These are phyloP conservation scores for Floccularia luteovirens DNA, from an alignment of 768 basidiomycete species.

Conservation along the genomic window DNA sequence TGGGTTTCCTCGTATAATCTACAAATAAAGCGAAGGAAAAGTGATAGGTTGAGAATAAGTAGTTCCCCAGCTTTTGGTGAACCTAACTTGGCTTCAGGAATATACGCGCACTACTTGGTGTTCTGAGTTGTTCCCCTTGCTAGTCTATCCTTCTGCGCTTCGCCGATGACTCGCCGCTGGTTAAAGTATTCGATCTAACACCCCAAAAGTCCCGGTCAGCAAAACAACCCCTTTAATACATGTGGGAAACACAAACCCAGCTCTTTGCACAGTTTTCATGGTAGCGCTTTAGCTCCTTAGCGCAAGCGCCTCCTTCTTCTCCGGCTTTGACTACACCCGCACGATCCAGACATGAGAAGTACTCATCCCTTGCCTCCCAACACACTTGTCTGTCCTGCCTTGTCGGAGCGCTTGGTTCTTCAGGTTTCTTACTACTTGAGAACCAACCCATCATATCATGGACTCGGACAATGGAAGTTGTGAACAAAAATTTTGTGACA, in stretches of 20 bases:
- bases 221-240: neutral
- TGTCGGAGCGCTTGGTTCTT: slow-evolving; percentile 33
- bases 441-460: slow-evolving; percentile 34
- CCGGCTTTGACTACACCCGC: slow-evolving; percentile 66
- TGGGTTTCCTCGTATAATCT: neutral
- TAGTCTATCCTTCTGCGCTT: slow-evolving; percentile 68
- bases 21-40: neutral
- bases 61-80: too few species aligned
- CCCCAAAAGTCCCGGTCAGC: neutral
- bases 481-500: neutral
- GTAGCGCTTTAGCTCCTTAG: slow-evolving; percentile 49
- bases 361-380: slow-evolving; percentile 80
- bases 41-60: too few species aligned
- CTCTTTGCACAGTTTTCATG: slow-evolving; percentile 76
- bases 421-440: slow-evolving; percentile 22
- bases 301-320: slow-evolving; percentile 57
- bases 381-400: slow-evolving; percentile 71
- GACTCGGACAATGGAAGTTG: too few species aligned
- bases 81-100: neutral
- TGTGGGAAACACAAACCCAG: slow-evolving; percentile 54
- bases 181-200: slow-evolving; percentile 91
- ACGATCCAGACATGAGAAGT: slow-evolving; percentile 78
- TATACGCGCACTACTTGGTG: slow-evolving; percentile 9
- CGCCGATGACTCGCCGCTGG: slow-evolving; percentile 76
- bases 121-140: slow-evolving; percentile 34